These are phyloP conservation scores for Selenicereus undatus DNA, from an alignment of 148 eudicot species.

Conservation along the genomic window DNA sequence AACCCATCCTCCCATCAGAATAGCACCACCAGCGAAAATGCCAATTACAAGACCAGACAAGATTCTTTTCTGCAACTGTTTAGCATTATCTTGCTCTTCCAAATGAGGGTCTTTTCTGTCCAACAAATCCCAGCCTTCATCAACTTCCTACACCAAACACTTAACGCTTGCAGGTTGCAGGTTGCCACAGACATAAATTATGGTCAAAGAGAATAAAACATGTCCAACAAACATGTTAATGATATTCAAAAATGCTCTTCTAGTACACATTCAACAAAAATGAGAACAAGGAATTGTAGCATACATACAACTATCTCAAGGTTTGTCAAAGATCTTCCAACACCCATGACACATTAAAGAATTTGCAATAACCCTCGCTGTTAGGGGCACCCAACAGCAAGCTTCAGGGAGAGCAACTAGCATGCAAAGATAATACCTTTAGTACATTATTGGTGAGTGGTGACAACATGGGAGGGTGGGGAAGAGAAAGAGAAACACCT, in stretches of 20 bases:
- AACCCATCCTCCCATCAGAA: not conserved
- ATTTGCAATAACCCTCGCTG: too few species aligned
- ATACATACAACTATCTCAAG: too few species aligned
- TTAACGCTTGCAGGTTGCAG: not conserved
- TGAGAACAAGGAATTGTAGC: not conserved
- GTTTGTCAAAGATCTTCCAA: too few species aligned
- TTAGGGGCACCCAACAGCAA: too few species aligned
- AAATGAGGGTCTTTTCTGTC: not conserved
- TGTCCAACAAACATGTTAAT: not conserved
- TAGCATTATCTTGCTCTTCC: not conserved
- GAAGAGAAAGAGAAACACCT: too few species aligned
- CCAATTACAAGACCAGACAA: not conserved
- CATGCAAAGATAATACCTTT: too few species aligned
- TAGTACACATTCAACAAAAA: not conserved
- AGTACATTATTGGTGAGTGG: too few species aligned
- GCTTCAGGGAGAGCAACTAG: too few species aligned
- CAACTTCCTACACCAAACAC: not conserved
- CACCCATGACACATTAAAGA: too few species aligned
- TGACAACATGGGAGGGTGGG: too few species aligned
- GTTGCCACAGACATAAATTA: not conserved
- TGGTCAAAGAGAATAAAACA: not conserved
- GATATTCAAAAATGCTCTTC: not conserved
- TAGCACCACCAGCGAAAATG: not conserved
- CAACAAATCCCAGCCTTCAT: not conserved
- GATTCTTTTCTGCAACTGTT: not conserved